A percentile compares a stretch with the other conserved stretches of the same genome.
Evolutionary conservation across 805 yeast genomes (phyloP).

Genomic region (Metschnikowia anglica): DNA sequence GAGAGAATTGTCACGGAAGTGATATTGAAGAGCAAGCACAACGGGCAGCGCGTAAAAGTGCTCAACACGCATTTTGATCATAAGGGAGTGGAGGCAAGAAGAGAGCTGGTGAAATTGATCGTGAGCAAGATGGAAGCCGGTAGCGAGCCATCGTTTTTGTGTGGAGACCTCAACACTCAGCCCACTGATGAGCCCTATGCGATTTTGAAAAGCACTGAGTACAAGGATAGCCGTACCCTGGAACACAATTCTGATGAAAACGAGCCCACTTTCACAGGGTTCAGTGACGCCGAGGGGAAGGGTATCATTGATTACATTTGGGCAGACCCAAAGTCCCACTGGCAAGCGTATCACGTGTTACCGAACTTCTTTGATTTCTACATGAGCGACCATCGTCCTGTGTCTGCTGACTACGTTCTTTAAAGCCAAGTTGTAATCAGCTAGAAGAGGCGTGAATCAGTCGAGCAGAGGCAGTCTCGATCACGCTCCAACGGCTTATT

Average conservation of each 20-base stretch:
- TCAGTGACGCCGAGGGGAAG: conserved; percentile 31
- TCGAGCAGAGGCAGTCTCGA: no score
- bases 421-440: no score
- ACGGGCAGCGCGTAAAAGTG: conserved; percentile 29
- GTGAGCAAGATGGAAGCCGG: conserved; percentile 39
- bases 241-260: conserved; percentile 43
- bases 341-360: conserved; percentile 33
- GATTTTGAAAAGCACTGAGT: conserved; percentile 36
- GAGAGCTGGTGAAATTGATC: conserved; percentile 35
- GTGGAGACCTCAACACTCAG: conserved; percentile 45
- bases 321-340: conserved; percentile 24
- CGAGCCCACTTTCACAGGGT: conserved; percentile 50
- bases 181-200: conserved; percentile 42
- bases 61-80: conserved; percentile 47
- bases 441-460: no score
- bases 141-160: conserved; percentile 36
- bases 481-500: no score
- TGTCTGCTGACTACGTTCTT: conserved; percentile 24
- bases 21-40: conserved; percentile 27
- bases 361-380: conserved; percentile 33
- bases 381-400: conserved; percentile 46
- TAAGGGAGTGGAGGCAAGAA: conserved; percentile 36
- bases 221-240: conserved; percentile 37
- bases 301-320: conserved; percentile 47
- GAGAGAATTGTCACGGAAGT: conserved; percentile 43